A percentile compares a stretch with the other conserved stretches of the same genome.
These are phyloP conservation scores for Mycosphaerella arachidis DNA, from an alignment of 2,329 filamentous ascomycete genomes.

Conservation along the genomic window DNA sequence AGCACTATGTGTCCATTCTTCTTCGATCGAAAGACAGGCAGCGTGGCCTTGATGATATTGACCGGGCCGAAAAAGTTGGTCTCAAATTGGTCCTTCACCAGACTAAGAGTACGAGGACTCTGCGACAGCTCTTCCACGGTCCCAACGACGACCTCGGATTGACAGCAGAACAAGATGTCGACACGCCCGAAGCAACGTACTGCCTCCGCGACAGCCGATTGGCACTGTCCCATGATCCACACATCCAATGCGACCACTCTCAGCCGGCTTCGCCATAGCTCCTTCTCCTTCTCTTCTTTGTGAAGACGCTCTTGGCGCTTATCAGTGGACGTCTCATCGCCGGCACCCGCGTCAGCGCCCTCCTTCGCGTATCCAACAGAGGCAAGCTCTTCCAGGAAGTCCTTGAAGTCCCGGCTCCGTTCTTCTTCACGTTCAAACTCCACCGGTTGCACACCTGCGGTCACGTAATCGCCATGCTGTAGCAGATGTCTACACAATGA, in stretches of 20 bases:
- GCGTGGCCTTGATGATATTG: slow-evolving; percentile 85
- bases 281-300: slow-evolving; percentile 19
- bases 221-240: slow-evolving; percentile 64
- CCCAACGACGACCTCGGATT: slow-evolving; percentile 82
- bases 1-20: slow-evolving; percentile 86
- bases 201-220: slow-evolving; percentile 81
- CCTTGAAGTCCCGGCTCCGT: slow-evolving; percentile 72
- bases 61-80: slow-evolving; percentile 92
- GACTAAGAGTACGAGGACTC: slow-evolving; percentile 64
- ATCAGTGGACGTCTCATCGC: slow-evolving; percentile 14
- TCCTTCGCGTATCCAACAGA: slow-evolving; percentile 8
- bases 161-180: slow-evolving; percentile 86
- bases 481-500: slow-evolving; percentile 76
- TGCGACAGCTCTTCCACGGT: slow-evolving; percentile 85
- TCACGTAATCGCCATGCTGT: slow-evolving; percentile 85
- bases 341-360: slow-evolving; percentile 29
- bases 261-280: slow-evolving; percentile 69
- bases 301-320: slow-evolving; percentile 54
- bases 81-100: slow-evolving; percentile 89
- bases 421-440: slow-evolving; percentile 68
- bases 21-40: slow-evolving; percentile 74
- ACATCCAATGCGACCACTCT: slow-evolving; percentile 57
- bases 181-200: slow-evolving; percentile 78
- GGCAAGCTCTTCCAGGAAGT: slow-evolving; percentile 61
- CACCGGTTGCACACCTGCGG: slow-evolving; percentile 72